These are phyloP conservation scores for Plenodomus tracheiphilus DNA, from an alignment of 2,329 filamentous ascomycete genomes.

Conservation along the genomic window DNA sequence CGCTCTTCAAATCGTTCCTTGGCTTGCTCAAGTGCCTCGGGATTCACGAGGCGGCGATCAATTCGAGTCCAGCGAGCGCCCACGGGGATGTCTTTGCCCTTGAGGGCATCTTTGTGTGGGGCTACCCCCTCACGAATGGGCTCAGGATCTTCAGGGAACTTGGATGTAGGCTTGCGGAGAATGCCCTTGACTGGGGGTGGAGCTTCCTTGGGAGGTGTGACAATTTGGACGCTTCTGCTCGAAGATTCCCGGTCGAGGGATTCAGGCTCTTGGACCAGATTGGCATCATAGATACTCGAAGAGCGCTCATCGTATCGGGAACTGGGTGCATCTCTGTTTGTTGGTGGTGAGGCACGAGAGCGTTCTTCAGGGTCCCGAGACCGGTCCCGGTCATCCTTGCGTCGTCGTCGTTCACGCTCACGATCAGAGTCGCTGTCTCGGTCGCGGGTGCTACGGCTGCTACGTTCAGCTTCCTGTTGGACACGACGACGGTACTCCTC, in stretches of 20 bases:
- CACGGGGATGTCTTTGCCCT: slow-evolving; percentile 66
- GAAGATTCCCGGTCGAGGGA: slow-evolving; percentile 25
- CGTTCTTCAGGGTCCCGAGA: slow-evolving; percentile 33
- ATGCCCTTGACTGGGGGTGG: slow-evolving; percentile 76
- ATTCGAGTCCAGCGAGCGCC: slow-evolving; percentile 94
- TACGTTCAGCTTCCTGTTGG: slow-evolving; percentile 49
- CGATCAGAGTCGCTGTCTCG: slow-evolving; percentile 40
- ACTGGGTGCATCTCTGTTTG: slow-evolving; percentile 21
- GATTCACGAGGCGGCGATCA: slow-evolving; percentile 83
- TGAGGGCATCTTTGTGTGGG: slow-evolving; percentile 85
- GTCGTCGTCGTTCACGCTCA: slow-evolving; percentile 39
- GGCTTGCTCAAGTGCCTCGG: slow-evolving; percentile 80
- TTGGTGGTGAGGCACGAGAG: slow-evolving; percentile 26
- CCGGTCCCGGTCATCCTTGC: slow-evolving; percentile 38
- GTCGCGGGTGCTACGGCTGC: slow-evolving; percentile 28
- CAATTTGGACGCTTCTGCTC: slow-evolving; percentile 56
- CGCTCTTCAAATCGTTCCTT: slow-evolving; percentile 90
- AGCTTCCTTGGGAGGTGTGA: slow-evolving; percentile 71
- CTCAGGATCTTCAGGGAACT: slow-evolving; percentile 85
- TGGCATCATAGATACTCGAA: slow-evolving; percentile 30
- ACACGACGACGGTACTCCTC: slow-evolving; percentile 56
- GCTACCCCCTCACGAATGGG: slow-evolving; percentile 87
- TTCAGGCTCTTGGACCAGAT: slow-evolving; percentile 41
- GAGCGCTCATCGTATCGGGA: slow-evolving; percentile 36
- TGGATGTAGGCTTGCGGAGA: slow-evolving; percentile 76